These are phyloP conservation scores for Chondrus crispus DNA, from an alignment of 23 red algal species.

Conservation along the genomic window DNA sequence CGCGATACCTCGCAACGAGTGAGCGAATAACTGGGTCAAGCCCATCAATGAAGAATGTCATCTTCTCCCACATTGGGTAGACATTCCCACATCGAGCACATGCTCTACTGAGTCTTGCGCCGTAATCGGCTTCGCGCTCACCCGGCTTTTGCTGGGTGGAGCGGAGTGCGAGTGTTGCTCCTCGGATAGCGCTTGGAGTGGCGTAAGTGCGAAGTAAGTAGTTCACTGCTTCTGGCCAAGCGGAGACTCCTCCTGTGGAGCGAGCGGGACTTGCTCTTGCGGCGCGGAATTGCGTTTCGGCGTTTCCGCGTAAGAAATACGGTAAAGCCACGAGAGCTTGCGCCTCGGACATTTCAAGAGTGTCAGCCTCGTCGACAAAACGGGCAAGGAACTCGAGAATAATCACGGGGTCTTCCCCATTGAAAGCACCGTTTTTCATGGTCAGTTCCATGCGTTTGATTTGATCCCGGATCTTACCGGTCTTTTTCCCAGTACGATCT, in stretches of 20 bases:
- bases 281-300: neutral
- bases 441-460: neutral
- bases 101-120: neutral
- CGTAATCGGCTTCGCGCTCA: neutral
- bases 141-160: neutral
- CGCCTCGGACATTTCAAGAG: neutral
- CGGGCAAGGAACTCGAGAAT: constrained; percentile 5
- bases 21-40: neutral
- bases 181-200: neutral
- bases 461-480: neutral
- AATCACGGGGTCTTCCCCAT: constrained; percentile 8
- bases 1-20: neutral
- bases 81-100: constrained; percentile 23
- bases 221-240: constrained; percentile 11
- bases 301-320: neutral
- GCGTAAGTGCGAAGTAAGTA: constrained; percentile 12
- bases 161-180: neutral
- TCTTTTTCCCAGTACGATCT: neutral
- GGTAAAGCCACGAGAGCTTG: constrained; percentile 5
- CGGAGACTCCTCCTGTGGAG: neutral
- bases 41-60: neutral
- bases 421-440: neutral
- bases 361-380: neutral
- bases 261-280: neutral
- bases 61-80: neutral